Evolutionary conservation across 768 basidiomycete genomes (phyloP).

Genomic region (Rhodotorula sphaerocarpa): DNA sequence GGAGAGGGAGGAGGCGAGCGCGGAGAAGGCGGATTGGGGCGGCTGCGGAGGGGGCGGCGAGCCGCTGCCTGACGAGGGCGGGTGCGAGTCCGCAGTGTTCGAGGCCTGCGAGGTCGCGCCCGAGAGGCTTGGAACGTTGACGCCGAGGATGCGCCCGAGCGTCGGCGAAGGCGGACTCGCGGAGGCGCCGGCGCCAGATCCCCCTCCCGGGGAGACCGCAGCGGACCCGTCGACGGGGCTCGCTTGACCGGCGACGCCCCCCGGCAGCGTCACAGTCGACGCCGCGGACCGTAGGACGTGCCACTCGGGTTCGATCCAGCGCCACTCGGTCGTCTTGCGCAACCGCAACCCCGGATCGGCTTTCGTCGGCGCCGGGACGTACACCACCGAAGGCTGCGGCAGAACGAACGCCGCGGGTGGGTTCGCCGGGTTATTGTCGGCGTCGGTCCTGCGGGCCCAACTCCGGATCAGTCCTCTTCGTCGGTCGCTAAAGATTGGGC

Average conservation of each 20-base stretch:
- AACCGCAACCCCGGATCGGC: conserved; percentile 39
- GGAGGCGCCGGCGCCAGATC: neutral
- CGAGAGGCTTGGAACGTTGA: neutral
- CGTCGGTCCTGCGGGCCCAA: conserved; percentile 42
- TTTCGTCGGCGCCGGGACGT: conserved; percentile 41
- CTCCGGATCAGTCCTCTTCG: neutral
- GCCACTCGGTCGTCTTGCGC: conserved; percentile 45
- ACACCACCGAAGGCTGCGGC: conserved; percentile 42
- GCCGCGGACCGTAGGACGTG: conserved; percentile 39
- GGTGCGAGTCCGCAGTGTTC: neutral
- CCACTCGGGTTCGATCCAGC: conserved; percentile 49
- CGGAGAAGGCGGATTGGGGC: neutral
- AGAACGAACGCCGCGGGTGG: conserved; percentile 46
- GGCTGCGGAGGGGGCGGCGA: neutral
- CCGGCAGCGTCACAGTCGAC: conserved; percentile 10
- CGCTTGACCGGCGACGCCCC: neutral
- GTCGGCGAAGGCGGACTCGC: neutral
- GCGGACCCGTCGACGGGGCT: neutral
- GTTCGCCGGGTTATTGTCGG: conserved; percentile 44
- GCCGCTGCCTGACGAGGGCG: no score
- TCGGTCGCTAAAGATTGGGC: neutral
- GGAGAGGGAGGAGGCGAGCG: conserved; percentile 12
- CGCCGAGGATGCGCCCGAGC: conserved; percentile 1
- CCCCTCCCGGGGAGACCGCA: neutral
- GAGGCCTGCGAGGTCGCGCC: conserved; percentile 4